Evolutionary conservation across 163 green algal species (phyloP), one percentile per base, ranked within the genome.

Genomic region (Chloromonas sp.): DNA sequence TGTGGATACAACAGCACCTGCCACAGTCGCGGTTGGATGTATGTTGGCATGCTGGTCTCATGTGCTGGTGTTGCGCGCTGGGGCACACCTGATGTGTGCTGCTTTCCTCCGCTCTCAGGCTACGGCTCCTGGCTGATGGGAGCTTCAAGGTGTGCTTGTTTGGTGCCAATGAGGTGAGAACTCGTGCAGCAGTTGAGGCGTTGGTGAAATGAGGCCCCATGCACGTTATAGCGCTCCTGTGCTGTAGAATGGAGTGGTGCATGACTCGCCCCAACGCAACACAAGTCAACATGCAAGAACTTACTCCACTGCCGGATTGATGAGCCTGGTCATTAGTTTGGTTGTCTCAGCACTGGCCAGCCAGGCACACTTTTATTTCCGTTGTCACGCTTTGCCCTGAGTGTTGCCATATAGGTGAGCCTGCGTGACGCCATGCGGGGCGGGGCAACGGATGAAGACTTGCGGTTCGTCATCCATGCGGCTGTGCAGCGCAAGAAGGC

Each of bases 111-210:
- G 11, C 57, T 1, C 76, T 1, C 86, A 92, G 95, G 62, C 84
- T 99, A 83, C 91, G 97, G 1, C 86, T 99, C 70, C 95, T 99
- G 92, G 97, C 97, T 0, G 97, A 99, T 82, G 97, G 97, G 61
- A 98, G 96, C 86, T 91, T 99, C 60, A 99, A 99, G 88, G 97
- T 99, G 61, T 99, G 97, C 92, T 91, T 99, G 77, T 98, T 98
- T 92, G 96, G 95, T 2, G 89, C 93, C 1, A 97, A 94, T 81
- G 96, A 99, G 87, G 96, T 92, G 60, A 62, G 79, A 58, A 76
- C 8, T 11, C 66, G 8, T 76, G 66, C 36, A 36, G 36, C 36
- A 36, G 36, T 36, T 36, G 36, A 36, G 36, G 36, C 36, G 36
- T 36, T 36, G 36, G 36, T 36, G 36, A 36, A 36, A 36, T 36